Base-by-base conservation (phyloP, 495 filamentous ascomycete species). In the Pyrenula massariospora region DNA sequence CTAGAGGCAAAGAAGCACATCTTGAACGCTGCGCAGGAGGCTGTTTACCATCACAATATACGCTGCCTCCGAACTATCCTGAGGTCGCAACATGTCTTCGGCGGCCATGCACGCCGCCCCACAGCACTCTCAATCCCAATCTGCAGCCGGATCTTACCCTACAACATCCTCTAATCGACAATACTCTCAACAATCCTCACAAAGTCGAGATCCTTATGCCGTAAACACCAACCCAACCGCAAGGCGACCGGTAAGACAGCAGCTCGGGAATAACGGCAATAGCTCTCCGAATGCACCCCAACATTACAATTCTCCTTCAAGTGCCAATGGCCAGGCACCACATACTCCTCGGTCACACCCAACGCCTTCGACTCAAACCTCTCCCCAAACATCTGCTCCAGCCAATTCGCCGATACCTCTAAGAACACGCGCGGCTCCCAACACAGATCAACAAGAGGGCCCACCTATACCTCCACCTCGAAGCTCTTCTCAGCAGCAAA, bases 401-500 rank as follows among this genome's bases (percentile, higher is more conserved):
- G 53, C 61, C 10, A 52, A 21, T 10, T 71, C 70, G 22, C 67
- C 79, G 25, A 56, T 63, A 23, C 65, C 67, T 20, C 68, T 73
- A 63, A 22, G 25, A 24, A 63, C 68, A 64, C 50, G 62, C 61
- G 59, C 73, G 70, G 69, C 68, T 64, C 67, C 63, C 67, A 56
- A 65, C 69, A 65, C 65, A 50, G 48, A 66, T 47, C 66, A 66
- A 54, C 56, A 58, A 25, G 66, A 63, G 50, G 65, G 68, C 5
- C 68, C 64, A 51, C 71, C 61, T 54, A 77, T 78, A 57, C 81
- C 78, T 56, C 83, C 82, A 48, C 80, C 82, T 24, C 79, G 85
- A 55, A 84, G 83, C 1, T 85, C 83, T 11, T 84, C 82, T 23
- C 80, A 80, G 56, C 75, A 76, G 57, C 60, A 59, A 54, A 47